phyloP scores from a whole-genome alignment of 805 yeast genomes.

The Candida taoyuanica region DNA sequence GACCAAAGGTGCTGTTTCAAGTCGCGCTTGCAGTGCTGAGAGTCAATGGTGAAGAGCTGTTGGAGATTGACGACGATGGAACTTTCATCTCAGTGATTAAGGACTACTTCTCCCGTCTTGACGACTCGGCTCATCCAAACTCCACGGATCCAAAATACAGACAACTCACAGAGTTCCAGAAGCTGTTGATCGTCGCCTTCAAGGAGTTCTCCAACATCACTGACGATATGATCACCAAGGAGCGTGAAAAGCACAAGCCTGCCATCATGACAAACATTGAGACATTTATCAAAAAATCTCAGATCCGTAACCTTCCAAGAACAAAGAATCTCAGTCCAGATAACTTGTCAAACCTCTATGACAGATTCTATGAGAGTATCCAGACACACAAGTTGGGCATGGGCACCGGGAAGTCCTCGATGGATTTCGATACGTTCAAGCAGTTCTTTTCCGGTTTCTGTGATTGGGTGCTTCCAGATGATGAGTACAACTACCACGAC shows the following conservation, averaged over 20 bases:
- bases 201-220: conserved; percentile 81
- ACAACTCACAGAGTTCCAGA: conserved; percentile 80
- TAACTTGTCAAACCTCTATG: conserved; percentile 71
- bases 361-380: conserved; percentile 73
- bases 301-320: conserved; percentile 79
- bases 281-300: conserved; percentile 86
- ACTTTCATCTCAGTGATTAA: conserved; percentile 82
- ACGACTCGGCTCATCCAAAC: conserved; percentile 72
- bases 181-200: conserved; percentile 84
- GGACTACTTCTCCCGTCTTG: conserved; percentile 71
- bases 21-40: conserved; percentile 89
- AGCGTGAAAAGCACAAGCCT: conserved; percentile 66
- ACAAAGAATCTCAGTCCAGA: conserved; percentile 53
- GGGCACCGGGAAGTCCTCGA: conserved; percentile 55
- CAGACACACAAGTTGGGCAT: conserved; percentile 54
- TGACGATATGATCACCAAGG: conserved; percentile 65
- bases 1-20: conserved; percentile 85
- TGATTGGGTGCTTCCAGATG: conserved; percentile 59
- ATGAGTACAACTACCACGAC: conserved; percentile 33
- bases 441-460: conserved; percentile 74
- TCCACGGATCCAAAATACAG: conserved; percentile 60
- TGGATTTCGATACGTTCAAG: conserved; percentile 69
- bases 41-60: conserved; percentile 78
- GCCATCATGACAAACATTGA: conserved; percentile 84
- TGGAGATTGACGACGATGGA: conserved; percentile 87